These are phyloP conservation scores for Agrocybe praecox DNA, from an alignment of 768 basidiomycete genomes.

Conservation along the genomic window DNA sequence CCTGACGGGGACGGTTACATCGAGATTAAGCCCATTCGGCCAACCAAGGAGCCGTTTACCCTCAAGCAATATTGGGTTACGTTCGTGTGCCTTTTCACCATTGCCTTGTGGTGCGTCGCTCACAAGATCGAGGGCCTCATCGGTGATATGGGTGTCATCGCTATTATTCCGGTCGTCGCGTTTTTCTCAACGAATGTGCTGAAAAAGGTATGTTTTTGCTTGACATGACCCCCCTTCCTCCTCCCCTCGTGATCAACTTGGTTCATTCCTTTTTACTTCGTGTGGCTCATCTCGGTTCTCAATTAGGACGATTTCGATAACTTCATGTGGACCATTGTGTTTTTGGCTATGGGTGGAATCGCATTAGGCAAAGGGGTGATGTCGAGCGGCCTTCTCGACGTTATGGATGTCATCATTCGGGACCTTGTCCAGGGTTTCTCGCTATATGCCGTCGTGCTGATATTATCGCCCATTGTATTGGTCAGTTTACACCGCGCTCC, in stretches of 20 bases:
- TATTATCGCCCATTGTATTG: conserved; percentile 70
- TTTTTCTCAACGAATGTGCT: conserved; percentile 95
- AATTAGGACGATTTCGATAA: conserved; percentile 91
- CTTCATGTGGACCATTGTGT: conserved; percentile 93
- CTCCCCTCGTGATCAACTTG: not conserved
- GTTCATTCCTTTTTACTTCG: not conserved
- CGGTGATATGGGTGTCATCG: conserved; percentile 98
- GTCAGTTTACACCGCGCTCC: conserved; percentile 41
- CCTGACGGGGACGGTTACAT: conserved; percentile 79
- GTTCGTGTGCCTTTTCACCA: conserved; percentile 81
- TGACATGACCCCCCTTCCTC: conserved; percentile 6
- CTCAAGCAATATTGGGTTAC: conserved; percentile 89
- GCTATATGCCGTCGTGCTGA: conserved; percentile 71
- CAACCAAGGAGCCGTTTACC: conserved; percentile 81
- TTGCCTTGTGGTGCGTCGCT: conserved; percentile 88
- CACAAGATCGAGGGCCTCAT: conserved; percentile 73
- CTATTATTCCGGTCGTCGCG: conserved; percentile 87
- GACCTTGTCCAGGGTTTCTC: conserved; percentile 60
- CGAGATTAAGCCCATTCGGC: conserved; percentile 82
- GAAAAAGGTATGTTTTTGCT: conserved; percentile 68
- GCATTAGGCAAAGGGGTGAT: conserved; percentile 93
- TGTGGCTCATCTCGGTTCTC: conserved; percentile 9
- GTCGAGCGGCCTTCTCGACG: conserved; percentile 83
- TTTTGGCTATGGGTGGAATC: conserved; percentile 97
- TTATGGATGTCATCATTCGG: conserved; percentile 69